A percentile compares a stretch with the other conserved stretches of the same genome.
phyloP scores from a whole-genome alignment of 75 land plant species.

The Picea glauca region DNA sequence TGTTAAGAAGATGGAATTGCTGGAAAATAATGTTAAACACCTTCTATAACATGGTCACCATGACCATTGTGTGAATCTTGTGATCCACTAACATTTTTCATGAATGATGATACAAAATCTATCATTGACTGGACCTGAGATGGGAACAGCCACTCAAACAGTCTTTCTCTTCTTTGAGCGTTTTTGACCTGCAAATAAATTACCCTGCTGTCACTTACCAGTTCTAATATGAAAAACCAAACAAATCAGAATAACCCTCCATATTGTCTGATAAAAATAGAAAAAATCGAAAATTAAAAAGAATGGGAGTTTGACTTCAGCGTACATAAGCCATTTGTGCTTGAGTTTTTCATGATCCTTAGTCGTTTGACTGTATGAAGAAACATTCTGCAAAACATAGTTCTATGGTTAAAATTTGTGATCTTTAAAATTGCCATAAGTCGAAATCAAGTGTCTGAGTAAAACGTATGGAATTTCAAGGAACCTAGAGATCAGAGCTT shows the following conservation, averaged over 20 bases:
- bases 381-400: conserved; percentile 63
- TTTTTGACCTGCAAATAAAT: not conserved
- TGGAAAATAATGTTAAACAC: no score
- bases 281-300: not conserved
- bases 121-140: not conserved
- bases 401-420: not conserved
- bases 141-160: not conserved
- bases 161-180: not conserved
- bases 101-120: not conserved
- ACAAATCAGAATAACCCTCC: not conserved
- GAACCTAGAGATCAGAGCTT: conserved; percentile 17
- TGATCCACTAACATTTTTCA: not conserved
- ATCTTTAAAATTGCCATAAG: not conserved
- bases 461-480: not conserved
- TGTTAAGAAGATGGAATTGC: no score
- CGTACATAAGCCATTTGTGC: conserved; percentile 56
- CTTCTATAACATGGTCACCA: no score
- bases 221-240: not conserved
- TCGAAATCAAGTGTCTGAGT: not conserved
- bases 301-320: not conserved
- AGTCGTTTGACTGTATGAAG: conserved; percentile 62
- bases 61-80: not conserved
- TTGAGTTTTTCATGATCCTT: conserved; percentile 66
- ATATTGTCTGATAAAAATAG: not conserved
- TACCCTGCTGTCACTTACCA: not conserved